Evolutionary conservation across 441 rosid species (phyloP).

Genomic region (Gossypium lobatum): DNA sequence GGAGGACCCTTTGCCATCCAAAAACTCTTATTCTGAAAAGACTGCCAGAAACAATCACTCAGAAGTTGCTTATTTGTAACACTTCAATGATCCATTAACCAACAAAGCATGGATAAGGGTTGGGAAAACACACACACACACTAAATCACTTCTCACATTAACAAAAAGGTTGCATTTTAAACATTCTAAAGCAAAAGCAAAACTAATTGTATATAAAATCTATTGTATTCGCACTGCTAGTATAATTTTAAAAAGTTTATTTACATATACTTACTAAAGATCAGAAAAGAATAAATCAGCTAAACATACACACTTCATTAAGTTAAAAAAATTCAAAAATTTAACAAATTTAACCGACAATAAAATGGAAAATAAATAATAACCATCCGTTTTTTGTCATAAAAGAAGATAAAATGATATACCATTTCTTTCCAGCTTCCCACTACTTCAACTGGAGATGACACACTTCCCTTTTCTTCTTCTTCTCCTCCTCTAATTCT

Average conservation of each 20-base stretch:
- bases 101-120: background rate
- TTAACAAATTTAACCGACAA: background rate
- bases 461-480: slow-evolving; percentile 2
- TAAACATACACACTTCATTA: background rate
- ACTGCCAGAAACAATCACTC: slow-evolving; percentile 21
- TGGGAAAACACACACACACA: too few relatives aligned
- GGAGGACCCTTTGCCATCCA: slow-evolving; percentile 49
- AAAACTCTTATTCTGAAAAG: slow-evolving; percentile 51
- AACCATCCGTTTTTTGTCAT: background rate
- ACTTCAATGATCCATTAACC: background rate
- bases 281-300: background rate
- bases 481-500: slow-evolving; percentile 10
- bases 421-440: slow-evolving; percentile 26
- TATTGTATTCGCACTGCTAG: background rate
- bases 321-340: background rate
- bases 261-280: background rate
- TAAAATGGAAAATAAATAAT: background rate
- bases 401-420: slow-evolving; percentile 6
- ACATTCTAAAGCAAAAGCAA: background rate
- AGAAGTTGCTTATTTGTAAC: slow-evolving; percentile 8
- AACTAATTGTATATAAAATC: background rate
- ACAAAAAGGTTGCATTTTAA: background rate
- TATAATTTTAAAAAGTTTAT: background rate
- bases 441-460: slow-evolving; percentile 5
- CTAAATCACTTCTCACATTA: background rate